A percentile compares a stretch with the other conserved stretches of the same genome.
Evolutionary conservation across 2,329 filamentous ascomycete species (phyloP).

Genomic region (Exophiala xenobiotica): DNA sequence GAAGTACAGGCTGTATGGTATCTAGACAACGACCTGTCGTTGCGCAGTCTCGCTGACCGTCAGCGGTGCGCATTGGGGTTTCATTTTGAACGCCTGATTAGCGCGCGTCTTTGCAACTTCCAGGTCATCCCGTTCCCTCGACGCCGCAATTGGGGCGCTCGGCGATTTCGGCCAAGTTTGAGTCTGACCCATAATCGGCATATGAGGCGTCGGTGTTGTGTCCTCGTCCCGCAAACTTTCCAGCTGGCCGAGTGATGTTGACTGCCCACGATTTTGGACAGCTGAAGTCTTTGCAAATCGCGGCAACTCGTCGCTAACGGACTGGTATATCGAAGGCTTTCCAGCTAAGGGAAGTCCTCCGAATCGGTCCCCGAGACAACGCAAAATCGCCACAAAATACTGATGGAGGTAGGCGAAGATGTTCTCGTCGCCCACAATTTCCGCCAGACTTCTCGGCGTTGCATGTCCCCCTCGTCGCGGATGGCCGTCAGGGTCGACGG

Average conservation of each 20-base stretch:
- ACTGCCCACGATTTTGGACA: not conserved
- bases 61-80: slow-evolving; percentile 23
- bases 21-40: slow-evolving; percentile 23
- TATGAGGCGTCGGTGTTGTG: slow-evolving; percentile 15
- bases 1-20: too few relatives aligned
- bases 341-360: slow-evolving; percentile 45
- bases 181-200: not conserved
- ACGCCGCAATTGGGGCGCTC: not conserved
- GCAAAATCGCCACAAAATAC: slow-evolving; percentile 53
- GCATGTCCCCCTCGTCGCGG: slow-evolving; percentile 54
- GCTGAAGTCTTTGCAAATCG: slow-evolving; percentile 12
- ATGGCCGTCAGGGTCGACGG: slow-evolving; percentile 56
- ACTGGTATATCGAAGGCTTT: slow-evolving; percentile 43
- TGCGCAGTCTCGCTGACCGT: slow-evolving; percentile 21
- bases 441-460: slow-evolving; percentile 56
- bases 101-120: slow-evolving; percentile 19
- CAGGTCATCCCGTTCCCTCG: slow-evolving; percentile 11
- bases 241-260: slow-evolving; percentile 7
- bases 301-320: slow-evolving; percentile 26
- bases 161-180: not conserved
- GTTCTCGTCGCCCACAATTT: slow-evolving; percentile 59
- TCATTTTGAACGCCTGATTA: slow-evolving; percentile 22
- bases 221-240: slow-evolving; percentile 22
- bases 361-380: slow-evolving; percentile 48
- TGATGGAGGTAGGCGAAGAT: slow-evolving; percentile 59